Evolutionary conservation across 2,329 filamentous ascomycete species (phyloP), one percentile per base, ranked within the genome.

Genomic region (Colletotrichum viniferum): DNA sequence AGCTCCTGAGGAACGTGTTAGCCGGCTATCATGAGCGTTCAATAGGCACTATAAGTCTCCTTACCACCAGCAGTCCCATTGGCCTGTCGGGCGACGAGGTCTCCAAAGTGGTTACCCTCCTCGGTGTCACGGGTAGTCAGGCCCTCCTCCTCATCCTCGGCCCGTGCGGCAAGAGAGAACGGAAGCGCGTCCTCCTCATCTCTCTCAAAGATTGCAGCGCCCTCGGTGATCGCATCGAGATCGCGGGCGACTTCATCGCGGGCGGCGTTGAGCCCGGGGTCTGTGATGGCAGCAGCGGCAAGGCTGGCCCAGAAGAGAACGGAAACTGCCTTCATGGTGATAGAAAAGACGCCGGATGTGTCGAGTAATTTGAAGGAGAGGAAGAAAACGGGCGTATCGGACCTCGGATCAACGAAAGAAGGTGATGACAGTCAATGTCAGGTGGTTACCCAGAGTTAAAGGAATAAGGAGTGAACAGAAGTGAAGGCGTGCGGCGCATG

Each of bases 261-360:
- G 34, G 73, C 60, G 13, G 69, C 73, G 18, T 63, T 60, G n/a
- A 65, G 8, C 4, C 69, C 64, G 4, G 32, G 13, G 5, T 76
- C 69, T 5, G 64, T 73, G 7, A 69, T 32, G 30, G 73, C 73
- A 14, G 69, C 69, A 14, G 69, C 63, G 2, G 69, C 73, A 18
- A 73, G 43, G 58, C 32, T 64, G 14, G 73, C 73, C 48, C 72
- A 36, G 21, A 76, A 55, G 8, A 76, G 28, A 38, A 73, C n/a
- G 12, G 64, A 76, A n/a, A 64, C 32, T 7, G 56, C 56, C 73
- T 69, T 76, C 73, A 76, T 76, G 10, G 7, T 76, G 28, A 4
- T 24, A 24, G n/a, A 26, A 60, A 10, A 1, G 30, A 26, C 30
- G 24, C 16, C 18, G 58, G 58, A 13, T 24, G n/a, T 7, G 24